Evolutionary conservation across 2,329 filamentous ascomycete species (phyloP), one percentile per base, ranked within the genome.

Genomic region (Zalaria obscura): DNA sequence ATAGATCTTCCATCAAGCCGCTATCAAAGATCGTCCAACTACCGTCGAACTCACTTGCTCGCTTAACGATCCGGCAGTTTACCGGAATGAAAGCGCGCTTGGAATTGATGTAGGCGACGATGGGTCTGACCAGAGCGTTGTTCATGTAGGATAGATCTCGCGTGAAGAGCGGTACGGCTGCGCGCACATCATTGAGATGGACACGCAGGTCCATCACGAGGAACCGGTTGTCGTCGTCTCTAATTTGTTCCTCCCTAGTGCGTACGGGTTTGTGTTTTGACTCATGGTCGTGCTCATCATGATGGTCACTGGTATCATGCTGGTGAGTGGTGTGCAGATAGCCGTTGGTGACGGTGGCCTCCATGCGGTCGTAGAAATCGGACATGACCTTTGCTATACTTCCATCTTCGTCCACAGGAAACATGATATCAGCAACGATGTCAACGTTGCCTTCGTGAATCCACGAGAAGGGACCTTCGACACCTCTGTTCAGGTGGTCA

Each of bases 41-140:
- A 29, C 91, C 91, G 59, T 96, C 85, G 55, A 98, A 98, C 58
- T 98, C 91, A 45, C 74, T 74, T 11, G 79, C 74, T 5, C 79
- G 78, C 67, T 98, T 98, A 48, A 96, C 86, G 38, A 98, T 84
- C 46, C 89, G 82, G 64, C 91, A 96, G 52, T 81, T 83, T 53
- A 98, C 86, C 26, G 91, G 91, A 35, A 98, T 96, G 55, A 94
- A 96, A 0, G 89, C 93, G 56, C 80, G 81, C 59, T 87, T 85
- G 35, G 86, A 84, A 62, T 98, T 98, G 63, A 98, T 96, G 60
- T 96, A 98, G 5, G 91, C 91, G 34, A 98, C 88, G 46, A 98
- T 98, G 10, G 91, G 91, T 4, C 91, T 78, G 31, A 96, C 85
- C 4, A 96, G 77, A 2, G 91, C 87, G 59, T 93, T 93, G 62